Conservation (phyloP, 495 filamentous ascomycete genomes). For the Penicillium salamii region DNA sequence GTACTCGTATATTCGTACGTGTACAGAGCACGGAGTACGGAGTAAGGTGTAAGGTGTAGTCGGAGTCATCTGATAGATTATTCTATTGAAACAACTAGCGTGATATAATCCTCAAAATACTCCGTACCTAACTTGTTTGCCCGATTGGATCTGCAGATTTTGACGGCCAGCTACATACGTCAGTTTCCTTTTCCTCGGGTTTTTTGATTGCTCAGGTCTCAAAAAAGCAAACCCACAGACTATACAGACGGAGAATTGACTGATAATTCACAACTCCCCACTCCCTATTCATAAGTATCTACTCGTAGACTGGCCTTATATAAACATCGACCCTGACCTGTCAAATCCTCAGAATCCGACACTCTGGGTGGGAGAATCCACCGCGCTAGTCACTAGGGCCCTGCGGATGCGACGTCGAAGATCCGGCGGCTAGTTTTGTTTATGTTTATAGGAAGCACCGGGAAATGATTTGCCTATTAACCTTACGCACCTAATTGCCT, state of each 20-base stretch:
- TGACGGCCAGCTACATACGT: slow-evolving; percentile 10
- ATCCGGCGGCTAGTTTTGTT: not conserved
- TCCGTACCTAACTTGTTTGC: not conserved
- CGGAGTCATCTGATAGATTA: not conserved
- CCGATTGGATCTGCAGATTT: not conserved
- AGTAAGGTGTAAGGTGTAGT: not conserved
- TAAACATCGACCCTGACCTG: slow-evolving; percentile 1
- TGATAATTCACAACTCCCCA: too few species aligned
- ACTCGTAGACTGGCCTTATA: too few species aligned
- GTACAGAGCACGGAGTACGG: not conserved
- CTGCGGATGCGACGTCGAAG: slow-evolving; percentile 3
- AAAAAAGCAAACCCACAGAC: not conserved
- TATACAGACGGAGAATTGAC: too few species aligned
- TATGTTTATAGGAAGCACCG: not conserved
- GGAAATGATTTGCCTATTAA: not conserved
- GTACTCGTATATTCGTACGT: too few species aligned
- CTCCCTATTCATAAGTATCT: too few species aligned
- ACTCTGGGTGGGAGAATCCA: slow-evolving; percentile 17
- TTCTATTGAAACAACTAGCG: not conserved
- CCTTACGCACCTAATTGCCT: not conserved
- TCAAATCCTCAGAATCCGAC: slow-evolving; percentile 21
- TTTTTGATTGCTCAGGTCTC: slow-evolving; percentile 8
- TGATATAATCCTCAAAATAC: not conserved
- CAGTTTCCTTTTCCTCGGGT: slow-evolving; percentile 7
- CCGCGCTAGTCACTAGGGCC: slow-evolving; percentile 5